A percentile compares a stretch with the other conserved stretches of the same genome.
Evolutionary conservation across 192 early-diverging fungal species (phyloP).

Genomic region (Geranomyces variabilis): DNA sequence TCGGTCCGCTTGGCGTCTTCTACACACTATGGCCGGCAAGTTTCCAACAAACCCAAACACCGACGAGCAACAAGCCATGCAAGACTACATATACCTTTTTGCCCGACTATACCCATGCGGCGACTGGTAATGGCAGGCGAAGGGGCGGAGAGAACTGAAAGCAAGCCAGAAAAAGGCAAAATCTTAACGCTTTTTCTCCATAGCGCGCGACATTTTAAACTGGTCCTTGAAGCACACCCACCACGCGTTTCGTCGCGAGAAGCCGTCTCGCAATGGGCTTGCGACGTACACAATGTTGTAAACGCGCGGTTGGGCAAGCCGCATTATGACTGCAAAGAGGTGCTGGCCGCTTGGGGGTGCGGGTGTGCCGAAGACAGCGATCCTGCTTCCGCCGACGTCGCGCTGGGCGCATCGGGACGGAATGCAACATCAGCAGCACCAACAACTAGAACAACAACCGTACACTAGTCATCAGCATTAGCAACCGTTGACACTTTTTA

Average conservation of each 20-base stretch:
- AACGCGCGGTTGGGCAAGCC: constrained; percentile 82
- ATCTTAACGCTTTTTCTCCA: constrained; percentile 1
- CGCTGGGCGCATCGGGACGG: too few species aligned
- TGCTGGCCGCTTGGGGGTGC: constrained; percentile 82
- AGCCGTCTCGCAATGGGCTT: constrained; percentile 83
- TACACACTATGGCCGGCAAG: constrained; percentile 90
- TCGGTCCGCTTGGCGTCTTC: constrained; percentile 83
- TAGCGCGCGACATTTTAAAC: constrained; percentile 86
- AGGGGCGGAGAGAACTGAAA: neutral
- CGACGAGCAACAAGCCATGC: constrained; percentile 76
- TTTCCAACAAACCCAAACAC: constrained; percentile 79
- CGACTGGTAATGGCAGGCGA: constrained; percentile 83
- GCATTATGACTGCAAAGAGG: constrained; percentile 76
- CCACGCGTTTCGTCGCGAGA: constrained; percentile 75
- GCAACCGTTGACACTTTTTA: too few species aligned
- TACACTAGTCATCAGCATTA: too few species aligned
- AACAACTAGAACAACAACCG: too few species aligned
- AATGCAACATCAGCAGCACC: too few species aligned
- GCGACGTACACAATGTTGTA: constrained; percentile 89
- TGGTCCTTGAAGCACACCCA: constrained; percentile 74
- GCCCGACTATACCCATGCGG: constrained; percentile 94
- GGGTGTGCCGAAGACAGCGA: constrained; percentile 68
- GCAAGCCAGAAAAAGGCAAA: too few species aligned
- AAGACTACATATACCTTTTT: constrained; percentile 80
- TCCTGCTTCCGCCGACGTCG: too few species aligned